A percentile compares a stretch with the other conserved stretches of the same genome.
These are phyloP conservation scores for Blastocystis hominis DNA, from an alignment of 352 stramenopile genomes.

Conservation along the genomic window DNA sequence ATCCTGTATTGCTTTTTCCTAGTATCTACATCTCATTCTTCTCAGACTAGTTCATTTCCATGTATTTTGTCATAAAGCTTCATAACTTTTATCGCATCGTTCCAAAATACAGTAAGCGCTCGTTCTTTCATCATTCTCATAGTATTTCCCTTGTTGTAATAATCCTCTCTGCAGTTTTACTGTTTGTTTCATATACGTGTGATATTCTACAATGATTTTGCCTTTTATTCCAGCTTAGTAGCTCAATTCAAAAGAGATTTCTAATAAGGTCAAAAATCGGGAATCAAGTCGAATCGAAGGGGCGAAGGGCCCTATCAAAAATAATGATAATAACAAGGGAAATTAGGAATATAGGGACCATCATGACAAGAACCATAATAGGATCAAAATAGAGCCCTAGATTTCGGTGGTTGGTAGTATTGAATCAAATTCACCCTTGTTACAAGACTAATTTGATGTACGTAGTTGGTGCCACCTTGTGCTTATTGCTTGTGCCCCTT, in stretches of 20 bases:
- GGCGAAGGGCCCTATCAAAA: too few relatives aligned
- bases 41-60: not conserved
- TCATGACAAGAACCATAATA: not conserved
- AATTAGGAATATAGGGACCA: not conserved
- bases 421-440: slow-evolving; percentile 25
- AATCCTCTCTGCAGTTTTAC: not conserved
- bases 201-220: too few relatives aligned
- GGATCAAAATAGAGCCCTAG: not conserved
- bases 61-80: slow-evolving; percentile 3
- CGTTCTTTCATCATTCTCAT: not conserved
- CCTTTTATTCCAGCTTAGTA: too few relatives aligned
- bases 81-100: not conserved
- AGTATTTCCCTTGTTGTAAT: slow-evolving; percentile 1
- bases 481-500: not conserved
- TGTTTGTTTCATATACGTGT: not conserved
- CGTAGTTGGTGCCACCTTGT: not conserved
- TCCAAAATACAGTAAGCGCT: not conserved
- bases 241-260: too few relatives aligned
- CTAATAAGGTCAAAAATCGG: too few relatives aligned
- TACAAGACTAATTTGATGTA: slow-evolving; percentile 10
- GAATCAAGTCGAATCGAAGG: too few relatives aligned
- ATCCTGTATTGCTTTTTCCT: not conserved
- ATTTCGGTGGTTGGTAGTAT: not conserved
- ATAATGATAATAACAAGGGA: not conserved
- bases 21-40: not conserved